phyloP scores from a whole-genome alignment of 2,329 filamentous ascomycete species.

The Amauroascus verrucosus region DNA sequence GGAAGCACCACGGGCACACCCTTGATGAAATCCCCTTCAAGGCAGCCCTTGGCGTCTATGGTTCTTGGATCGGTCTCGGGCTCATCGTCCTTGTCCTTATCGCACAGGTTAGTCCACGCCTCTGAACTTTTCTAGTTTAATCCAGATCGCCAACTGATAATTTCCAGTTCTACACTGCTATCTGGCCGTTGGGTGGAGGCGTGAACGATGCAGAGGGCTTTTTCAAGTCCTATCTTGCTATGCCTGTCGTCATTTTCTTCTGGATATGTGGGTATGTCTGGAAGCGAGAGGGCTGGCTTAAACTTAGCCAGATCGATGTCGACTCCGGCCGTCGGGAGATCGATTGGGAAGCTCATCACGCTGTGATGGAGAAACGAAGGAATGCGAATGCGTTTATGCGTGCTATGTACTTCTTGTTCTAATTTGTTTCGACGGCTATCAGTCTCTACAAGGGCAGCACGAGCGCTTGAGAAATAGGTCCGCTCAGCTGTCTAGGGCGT shows the following conservation, averaged over 20 bases:
- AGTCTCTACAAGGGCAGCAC: too few relatives aligned
- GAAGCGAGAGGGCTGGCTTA: conserved; percentile 55
- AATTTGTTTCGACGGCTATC: too few relatives aligned
- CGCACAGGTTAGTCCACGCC: conserved; percentile 33
- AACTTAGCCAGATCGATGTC: conserved; percentile 52
- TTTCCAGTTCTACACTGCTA: conserved; percentile 23
- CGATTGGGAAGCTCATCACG: conserved; percentile 55
- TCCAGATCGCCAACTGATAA: neutral
- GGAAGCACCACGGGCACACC: conserved; percentile 47
- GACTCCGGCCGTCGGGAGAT: conserved; percentile 55
- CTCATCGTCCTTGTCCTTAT: conserved; percentile 45
- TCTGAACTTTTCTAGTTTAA: conserved; percentile 6
- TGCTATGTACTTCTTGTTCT: conserved; percentile 15
- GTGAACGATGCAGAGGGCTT: conserved; percentile 20
- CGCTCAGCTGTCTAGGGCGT: neutral
- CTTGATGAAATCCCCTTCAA: conserved; percentile 55
- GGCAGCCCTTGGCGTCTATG: conserved; percentile 47
- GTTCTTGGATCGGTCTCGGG: conserved; percentile 50
- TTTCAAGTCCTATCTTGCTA: conserved; percentile 26
- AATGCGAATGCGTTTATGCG: conserved; percentile 12
- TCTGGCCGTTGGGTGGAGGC: conserved; percentile 17
- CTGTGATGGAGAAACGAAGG: conserved; percentile 17
- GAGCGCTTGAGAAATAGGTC: neutral
- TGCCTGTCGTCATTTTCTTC: conserved; percentile 33
- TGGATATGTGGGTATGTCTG: conserved; percentile 50